phyloP scores from a whole-genome alignment of 306 rosid species.

The Pterocarpus macrocarpus region DNA sequence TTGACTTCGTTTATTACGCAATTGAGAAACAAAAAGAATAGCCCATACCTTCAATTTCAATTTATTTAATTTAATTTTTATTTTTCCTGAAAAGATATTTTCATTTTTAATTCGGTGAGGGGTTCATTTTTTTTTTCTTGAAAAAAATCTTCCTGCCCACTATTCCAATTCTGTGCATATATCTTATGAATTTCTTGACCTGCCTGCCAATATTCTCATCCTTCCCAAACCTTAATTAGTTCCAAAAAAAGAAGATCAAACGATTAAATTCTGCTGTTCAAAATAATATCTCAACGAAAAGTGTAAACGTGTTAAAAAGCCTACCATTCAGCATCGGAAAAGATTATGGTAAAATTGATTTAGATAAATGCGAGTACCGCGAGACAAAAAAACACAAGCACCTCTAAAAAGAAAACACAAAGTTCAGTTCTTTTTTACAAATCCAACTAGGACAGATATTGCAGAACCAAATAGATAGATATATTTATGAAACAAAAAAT shows the following conservation, averaged over 20 bases:
- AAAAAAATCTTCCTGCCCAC: background rate
- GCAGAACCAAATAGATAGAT: background rate
- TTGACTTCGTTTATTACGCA: slow-evolving; percentile 12
- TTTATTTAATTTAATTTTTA: background rate
- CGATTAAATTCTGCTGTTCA: background rate
- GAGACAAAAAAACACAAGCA: slow-evolving; percentile 26
- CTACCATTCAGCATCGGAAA: slow-evolving; percentile 22
- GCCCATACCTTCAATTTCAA: background rate
- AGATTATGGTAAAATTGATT: slow-evolving; percentile 5
- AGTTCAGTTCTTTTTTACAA: background rate
- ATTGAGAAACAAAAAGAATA: background rate
- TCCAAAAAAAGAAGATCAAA: slow-evolving; percentile 21
- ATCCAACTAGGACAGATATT: slow-evolving; percentile 20
- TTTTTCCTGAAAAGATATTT: background rate
- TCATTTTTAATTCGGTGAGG: background rate
- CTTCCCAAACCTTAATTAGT: background rate
- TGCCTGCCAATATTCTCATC: background rate
- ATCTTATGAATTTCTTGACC: background rate
- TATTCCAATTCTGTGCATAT: background rate
- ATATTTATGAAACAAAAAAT: background rate
- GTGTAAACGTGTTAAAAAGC: background rate
- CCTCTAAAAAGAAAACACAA: slow-evolving; percentile 11
- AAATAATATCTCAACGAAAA: background rate
- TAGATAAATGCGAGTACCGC: slow-evolving; percentile 29
- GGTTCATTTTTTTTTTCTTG: no score